A percentile compares a stretch with the other conserved stretches of the same genome.
Conservation (phyloP, 495 filamentous ascomycete species). For the Trichoderma virens region DNA sequence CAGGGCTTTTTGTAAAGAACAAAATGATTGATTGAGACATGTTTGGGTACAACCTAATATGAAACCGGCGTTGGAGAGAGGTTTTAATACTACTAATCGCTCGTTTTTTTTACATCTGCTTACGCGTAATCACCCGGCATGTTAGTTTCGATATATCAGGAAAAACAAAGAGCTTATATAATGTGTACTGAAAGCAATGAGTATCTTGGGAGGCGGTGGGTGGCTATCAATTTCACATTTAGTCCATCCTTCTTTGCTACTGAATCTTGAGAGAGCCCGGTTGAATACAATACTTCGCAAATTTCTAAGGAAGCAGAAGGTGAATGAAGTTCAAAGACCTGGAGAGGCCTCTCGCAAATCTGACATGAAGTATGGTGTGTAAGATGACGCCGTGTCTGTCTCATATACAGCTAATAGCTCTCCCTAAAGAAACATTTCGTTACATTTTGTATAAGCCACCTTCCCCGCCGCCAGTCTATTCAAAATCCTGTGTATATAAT, state of each 20-base stretch:
- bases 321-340: too few species aligned
- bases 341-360: too few species aligned
- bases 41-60: neutral
- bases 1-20: neutral
- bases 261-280: too few species aligned
- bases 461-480: neutral
- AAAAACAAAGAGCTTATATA: neutral
- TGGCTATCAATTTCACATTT: too few species aligned
- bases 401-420: neutral
- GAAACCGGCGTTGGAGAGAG: conserved; percentile 6
- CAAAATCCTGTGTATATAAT: neutral
- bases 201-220: neutral
- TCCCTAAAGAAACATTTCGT: neutral
- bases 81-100: conserved; percentile 7
- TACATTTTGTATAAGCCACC: neutral
- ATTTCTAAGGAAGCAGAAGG: too few species aligned
- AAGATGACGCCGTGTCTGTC: neutral
- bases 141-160: neutral
- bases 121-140: neutral
- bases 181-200: neutral
- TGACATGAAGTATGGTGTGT: neutral
- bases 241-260: too few species aligned
- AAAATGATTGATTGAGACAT: neutral
- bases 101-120: neutral
- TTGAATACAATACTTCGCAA: too few species aligned